Base-by-base conservation (phyloP, 352 stramenopile genomes). In the Globisporangium cystogenes region DNA sequence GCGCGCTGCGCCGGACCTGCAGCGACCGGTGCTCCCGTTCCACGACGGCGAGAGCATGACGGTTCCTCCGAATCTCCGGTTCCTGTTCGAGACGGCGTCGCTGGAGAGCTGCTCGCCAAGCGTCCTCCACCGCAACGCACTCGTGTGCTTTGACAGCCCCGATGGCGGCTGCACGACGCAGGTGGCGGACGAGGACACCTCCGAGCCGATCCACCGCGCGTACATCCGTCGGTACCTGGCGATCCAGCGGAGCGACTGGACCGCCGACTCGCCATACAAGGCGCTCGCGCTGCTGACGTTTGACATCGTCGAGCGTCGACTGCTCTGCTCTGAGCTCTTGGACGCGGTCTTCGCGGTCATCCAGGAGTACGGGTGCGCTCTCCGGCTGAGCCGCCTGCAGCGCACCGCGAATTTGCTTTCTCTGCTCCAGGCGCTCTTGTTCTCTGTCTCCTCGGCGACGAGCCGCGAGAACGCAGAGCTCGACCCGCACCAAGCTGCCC, bases 31-130 rank as follows among this genome's bases (percentile, higher is more conserved):
- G 8, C 14, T 80, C 1, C 45, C 49, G 10, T 80, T 84, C 20
- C 18, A 69, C 16, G 67, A 78, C 33, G 68, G 72, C 4, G 70
- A 73, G 42, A 75, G 80, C 51, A 82, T 86, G 72, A 84, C 71
- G 0, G 37, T 84, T 1, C 75, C 80, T 1, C 74, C 78, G 3
- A 87, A 88, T 23, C 24, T 92, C 15, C 76, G 68, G 0, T 71
- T 92, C 24, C 1, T 84, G 0, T 89, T 90, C 29, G 82, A 92
- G 51, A 67, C 74, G 0, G 43, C 79, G 11, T 57, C 62, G 3
- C 52, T 86, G 21, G 36, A 51, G 0, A 29, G 76, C 36, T 73
- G 64, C 0, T 75, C 70, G 3, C 73, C 75, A 0, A 54, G 23
- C 8, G 54, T 80, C 23, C 37, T 82, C 7, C 41, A 65, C 4